Base-by-base conservation (phyloP, 345 rosid genomes). In the Hibiscus tridactylites region DNA sequence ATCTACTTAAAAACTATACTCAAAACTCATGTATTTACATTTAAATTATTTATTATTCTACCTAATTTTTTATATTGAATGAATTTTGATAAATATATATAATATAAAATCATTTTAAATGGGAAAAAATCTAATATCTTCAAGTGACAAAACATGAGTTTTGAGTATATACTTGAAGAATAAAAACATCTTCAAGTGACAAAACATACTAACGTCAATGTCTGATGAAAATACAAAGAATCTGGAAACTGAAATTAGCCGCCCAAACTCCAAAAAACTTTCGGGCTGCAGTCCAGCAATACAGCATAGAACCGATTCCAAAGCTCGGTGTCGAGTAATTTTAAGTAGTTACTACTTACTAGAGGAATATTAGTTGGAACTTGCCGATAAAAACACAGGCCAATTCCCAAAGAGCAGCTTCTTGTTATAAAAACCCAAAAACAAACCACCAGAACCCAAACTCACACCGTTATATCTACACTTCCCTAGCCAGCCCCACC, bases 371-470 rank as follows among this genome's bases (percentile, higher is more conserved):
- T 69, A 66, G 72, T 37, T 58, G 73, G 78, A 83, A 80, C 46
- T 15, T 77, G 79, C 86, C 85, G 42, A 37, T 60, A 84, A 86
- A 88, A 80, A 88, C 70, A 80, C 67, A 64, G 79, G 82, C 79
- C 72, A 71, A 46, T 76, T 67, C 83, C 88, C 4, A 52, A 42
- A 37, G 73, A 80, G 85, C 80, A 82, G 84, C 89, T 85, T 78
- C 19, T 64, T 65, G 81, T 77, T 68, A 75, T 80, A 82, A 78
- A 72, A 64, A 69, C 80, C 53, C 70, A 5, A 49, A 81, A 79
- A 66, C 49, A 68, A 80, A 85, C 85, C 81, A 80, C 84, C 72
- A 53, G 64, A 74, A 74, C 76, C 24, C 50, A 1, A 58, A 26
- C 35, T 16, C 12, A 64, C 12, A 64, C 17, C 72, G 19, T 73